Evolutionary conservation across 2,329 filamentous ascomycete genomes (phyloP).

Genomic region (Fusarium pseudonygamai): DNA sequence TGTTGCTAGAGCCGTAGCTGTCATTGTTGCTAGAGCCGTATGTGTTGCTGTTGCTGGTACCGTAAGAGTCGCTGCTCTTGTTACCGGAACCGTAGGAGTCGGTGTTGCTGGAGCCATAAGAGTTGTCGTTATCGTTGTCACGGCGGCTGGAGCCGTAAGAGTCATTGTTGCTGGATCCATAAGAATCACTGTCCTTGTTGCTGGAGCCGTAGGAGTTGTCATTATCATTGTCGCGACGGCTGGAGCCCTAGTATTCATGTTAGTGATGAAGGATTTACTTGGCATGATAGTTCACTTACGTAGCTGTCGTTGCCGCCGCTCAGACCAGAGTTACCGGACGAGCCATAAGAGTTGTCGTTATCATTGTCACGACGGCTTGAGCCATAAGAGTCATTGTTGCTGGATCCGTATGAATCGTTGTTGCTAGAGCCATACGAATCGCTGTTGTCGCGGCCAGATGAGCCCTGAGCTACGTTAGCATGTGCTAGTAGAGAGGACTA

Average conservation of each 20-base stretch:
- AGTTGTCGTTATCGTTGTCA: background rate
- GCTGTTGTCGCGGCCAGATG: conserved; percentile 7
- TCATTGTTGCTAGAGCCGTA: conserved; percentile 9
- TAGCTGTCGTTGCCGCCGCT: conserved; percentile 17
- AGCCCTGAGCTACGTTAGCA: conserved; percentile 4
- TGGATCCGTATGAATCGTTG: background rate
- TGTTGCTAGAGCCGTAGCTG: conserved; percentile 14
- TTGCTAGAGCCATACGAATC: conserved; percentile 12
- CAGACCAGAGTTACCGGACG: conserved; percentile 4
- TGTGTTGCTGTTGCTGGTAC: conserved; percentile 15
- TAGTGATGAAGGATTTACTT: background rate
- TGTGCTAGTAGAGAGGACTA: too few relatives aligned
- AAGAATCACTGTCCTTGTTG: background rate
- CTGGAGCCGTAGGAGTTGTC: background rate
- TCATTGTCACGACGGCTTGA: background rate
- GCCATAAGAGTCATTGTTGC: background rate
- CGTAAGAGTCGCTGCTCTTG: background rate
- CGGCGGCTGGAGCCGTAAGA: background rate
- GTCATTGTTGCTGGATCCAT: background rate
- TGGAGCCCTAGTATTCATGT: conserved; percentile 8
- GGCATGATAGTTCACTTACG: background rate
- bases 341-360: conserved; percentile 5
- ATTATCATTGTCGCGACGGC: conserved; percentile 15
- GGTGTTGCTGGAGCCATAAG: background rate
- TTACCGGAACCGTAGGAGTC: background rate